These are phyloP conservation scores for Cruciata laevipes DNA, from an alignment of 257 asterid genomes.

Conservation along the genomic window DNA sequence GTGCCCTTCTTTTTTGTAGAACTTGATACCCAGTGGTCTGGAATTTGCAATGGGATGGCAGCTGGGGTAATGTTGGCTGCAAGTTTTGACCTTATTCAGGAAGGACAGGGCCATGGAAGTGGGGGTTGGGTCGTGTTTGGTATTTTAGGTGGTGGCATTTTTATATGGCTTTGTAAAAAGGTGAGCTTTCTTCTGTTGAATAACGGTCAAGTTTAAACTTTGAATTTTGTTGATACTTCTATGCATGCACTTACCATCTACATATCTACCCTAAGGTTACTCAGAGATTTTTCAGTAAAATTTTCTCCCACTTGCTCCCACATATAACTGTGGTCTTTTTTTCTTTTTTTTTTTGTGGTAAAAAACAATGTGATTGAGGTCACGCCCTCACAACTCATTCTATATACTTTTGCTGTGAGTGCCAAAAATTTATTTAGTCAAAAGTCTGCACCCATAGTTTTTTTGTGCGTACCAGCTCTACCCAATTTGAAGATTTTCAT, in stretches of 20 bases:
- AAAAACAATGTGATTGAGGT: not conserved
- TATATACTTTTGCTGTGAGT: too few species aligned
- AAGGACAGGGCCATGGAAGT: slow-evolving; percentile 95
- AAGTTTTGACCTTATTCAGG: slow-evolving; percentile 95
- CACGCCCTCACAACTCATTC: not conserved
- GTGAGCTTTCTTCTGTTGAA: slow-evolving; percentile 29
- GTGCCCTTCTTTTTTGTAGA: slow-evolving; percentile 92
- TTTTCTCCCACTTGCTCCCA: not conserved
- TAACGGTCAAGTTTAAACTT: not conserved
- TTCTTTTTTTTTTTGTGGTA: too few species aligned
- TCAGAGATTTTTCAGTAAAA: not conserved
- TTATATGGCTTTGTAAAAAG: slow-evolving; percentile 94
- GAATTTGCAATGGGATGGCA: slow-evolving; percentile 97
- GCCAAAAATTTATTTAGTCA: too few species aligned
- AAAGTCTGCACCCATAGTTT: too few species aligned
- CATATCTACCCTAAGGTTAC: not conserved
- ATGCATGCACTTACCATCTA: slow-evolving; percentile 11
- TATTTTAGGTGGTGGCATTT: slow-evolving; percentile 84
- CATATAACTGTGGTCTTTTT: not conserved
- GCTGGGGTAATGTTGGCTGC: slow-evolving; percentile 99
- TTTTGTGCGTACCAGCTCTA: too few species aligned
- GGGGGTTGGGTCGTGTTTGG: slow-evolving; percentile 96
- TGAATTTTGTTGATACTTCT: not conserved
- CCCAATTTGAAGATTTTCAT: too few species aligned
- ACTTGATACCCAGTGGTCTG: slow-evolving; percentile 96